These are phyloP conservation scores for Adansonia gregorii DNA, from an alignment of 441 rosid species.

Conservation along the genomic window DNA sequence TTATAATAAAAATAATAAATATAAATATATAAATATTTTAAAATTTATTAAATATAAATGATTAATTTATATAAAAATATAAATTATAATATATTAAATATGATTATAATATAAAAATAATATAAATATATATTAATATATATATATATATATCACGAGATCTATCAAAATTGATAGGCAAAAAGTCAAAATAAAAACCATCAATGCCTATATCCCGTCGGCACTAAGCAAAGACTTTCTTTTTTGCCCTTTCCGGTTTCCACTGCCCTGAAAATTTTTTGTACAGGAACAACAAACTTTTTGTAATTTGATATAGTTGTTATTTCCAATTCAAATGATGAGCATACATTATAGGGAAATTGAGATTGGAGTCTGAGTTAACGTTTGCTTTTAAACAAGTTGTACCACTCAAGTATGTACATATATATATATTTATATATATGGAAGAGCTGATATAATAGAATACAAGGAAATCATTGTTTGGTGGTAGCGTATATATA, in stretches of 20 bases:
- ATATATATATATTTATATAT: too few species aligned
- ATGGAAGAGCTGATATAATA: neutral
- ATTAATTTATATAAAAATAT: too few species aligned
- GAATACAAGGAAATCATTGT: neutral
- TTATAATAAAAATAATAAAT: too few species aligned
- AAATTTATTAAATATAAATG: too few species aligned
- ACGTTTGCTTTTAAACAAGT: neutral
- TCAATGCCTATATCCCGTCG: constrained; percentile 26
- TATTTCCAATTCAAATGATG: neutral
- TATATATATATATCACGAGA: too few species aligned
- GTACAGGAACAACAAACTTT: neutral
- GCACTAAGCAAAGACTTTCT: constrained; percentile 29
- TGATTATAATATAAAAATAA: too few species aligned
- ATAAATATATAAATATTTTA: too few species aligned
- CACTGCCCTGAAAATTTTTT: neutral
- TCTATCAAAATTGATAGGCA: too few species aligned
- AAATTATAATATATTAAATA: too few species aligned
- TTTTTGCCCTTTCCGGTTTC: neutral
- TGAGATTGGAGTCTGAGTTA: neutral
- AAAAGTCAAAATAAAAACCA: neutral
- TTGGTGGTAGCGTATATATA: neutral
- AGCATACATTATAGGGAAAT: neutral
- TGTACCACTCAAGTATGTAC: neutral
- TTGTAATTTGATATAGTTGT: neutral
- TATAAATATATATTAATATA: too few species aligned